Evolutionary conservation across 805 yeast genomes (phyloP), one percentile per base, ranked within the genome.

Genomic region (Jamesozyma gamospora): DNA sequence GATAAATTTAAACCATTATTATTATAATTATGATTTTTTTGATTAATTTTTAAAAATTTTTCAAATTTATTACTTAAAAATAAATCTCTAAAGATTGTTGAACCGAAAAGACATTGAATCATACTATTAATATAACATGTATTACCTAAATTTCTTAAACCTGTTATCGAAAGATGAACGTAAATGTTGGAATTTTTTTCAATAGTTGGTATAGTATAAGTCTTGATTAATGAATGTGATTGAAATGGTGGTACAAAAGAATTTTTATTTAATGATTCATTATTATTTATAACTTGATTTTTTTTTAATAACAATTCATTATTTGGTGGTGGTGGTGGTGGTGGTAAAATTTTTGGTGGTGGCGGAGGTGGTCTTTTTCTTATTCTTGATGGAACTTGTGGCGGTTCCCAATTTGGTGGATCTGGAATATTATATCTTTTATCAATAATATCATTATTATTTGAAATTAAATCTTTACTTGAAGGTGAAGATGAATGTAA

Each of bases 41-140:
- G 8, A 8, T 18, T 15, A 18, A 19, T 28, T 26, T 32, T 30
- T 42, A 67, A 57, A 38, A 67, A 72, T 15, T 60, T 56, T 29
- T 65, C 67, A 52, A 64, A 75, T n/a, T 56, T 59, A 44, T 66
- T 60, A n/a, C 67, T 58, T 11, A 64, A 43, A 45, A 80, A 74
- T 13, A 80, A 54, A 3, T 62, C 55, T 40, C 77, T 64, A 48
- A 82, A 75, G 18, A 54, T 51, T 0, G 60, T 48, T 0, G 79
- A 56, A 2, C 77, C 81, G 57, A 79, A 79, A 6, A 82, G 54
- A 45, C 85, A 71, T 55, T 82, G 94, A 11, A 82, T 54, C 65
- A 82, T 77, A 53, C 82, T 74, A 52, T 82, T 82, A 41, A 82
- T 76, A 53, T 82, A 82, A 50, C 94, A 82, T 0, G 88, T 79